Evolutionary conservation across 352 stramenopile genomes (phyloP), one percentile per base, ranked within the genome.

Genomic region (Plasmopara halstedii): DNA sequence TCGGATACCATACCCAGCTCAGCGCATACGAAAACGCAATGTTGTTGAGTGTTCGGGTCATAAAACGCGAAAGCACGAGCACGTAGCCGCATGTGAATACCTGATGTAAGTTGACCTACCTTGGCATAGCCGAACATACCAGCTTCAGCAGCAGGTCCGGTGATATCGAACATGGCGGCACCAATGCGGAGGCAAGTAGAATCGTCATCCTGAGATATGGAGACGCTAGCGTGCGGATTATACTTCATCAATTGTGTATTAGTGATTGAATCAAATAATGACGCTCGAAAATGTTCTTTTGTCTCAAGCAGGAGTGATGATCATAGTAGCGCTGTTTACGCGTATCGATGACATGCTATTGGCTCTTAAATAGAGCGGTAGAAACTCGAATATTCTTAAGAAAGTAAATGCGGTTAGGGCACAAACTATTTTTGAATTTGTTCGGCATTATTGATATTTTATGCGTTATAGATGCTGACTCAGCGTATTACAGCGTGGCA

Each of bases 71-170:
- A 95, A 2, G 86, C 82, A 3, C 84, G 76, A 4, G 84, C 73
- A 2, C 80, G 73, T 15, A 95, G 66, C 1, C 85, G 80, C 73
- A 92, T 91, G 65, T 95, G 83, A 45, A 96, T 85, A 9, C 83
- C 83, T 2, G 71, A 76, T 4, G 74, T 87, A 1, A 86, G 48
- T 49, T 96, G 86, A 2, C 64, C 65, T 4, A 62, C 58, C 50
- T 89, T 88, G 8, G 84, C 84, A 52, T 95, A 95, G 5, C 84
- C 86, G 50, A 90, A 89, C 82, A 95, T 95, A 14, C 82, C 80
- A 3, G 86, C 81, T 41, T 94, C 80, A 3, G 78, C 80, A 0
- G 76, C 79, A 0, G 82, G 82, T 0, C 80, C 80, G 0, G 84
- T 95, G 55, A 91, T 88, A 53, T 95, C 84, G 67, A 73, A 88